Evolutionary conservation across 257 asterid species (phyloP).

Genomic region (Verbascum thapsus): DNA sequence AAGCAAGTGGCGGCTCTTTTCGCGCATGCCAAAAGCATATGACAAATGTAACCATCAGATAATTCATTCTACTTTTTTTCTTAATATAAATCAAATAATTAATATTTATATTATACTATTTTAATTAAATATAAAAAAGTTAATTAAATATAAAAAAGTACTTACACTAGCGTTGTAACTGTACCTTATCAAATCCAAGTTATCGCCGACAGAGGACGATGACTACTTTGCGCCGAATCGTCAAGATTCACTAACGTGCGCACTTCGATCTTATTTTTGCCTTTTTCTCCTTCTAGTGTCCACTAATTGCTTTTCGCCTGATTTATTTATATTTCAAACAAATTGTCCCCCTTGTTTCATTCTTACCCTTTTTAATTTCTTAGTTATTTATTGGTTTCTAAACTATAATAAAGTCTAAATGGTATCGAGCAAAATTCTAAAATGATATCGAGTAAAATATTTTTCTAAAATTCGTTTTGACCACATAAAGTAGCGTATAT

Average conservation of each 20-base stretch:
- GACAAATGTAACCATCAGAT: constrained; percentile 12
- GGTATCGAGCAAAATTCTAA: no score
- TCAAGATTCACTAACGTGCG: constrained; percentile 46
- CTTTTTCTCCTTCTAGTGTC: constrained; percentile 6
- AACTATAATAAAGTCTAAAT: no score
- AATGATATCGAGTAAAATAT: no score
- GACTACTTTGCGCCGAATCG: constrained; percentile 30
- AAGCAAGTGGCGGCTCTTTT: constrained; percentile 57
- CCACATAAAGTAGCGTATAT: no score
- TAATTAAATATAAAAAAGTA: neutral
- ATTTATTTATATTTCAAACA: neutral
- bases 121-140: no score
- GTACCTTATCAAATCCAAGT: neutral
- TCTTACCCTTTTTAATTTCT: neutral
- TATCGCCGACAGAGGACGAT: neutral
- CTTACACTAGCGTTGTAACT: neutral
- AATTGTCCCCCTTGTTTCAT: neutral
- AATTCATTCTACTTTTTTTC: no score
- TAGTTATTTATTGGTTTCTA: no score
- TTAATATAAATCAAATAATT: no score
- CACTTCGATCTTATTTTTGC: constrained; percentile 1
- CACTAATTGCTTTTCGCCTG: no score
- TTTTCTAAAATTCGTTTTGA: no score
- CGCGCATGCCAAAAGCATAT: constrained; percentile 55
- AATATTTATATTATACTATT: no score